These are phyloP conservation scores for Yamadazyma diospyri DNA, from an alignment of 1,139 yeast species.

Conservation along the genomic window DNA sequence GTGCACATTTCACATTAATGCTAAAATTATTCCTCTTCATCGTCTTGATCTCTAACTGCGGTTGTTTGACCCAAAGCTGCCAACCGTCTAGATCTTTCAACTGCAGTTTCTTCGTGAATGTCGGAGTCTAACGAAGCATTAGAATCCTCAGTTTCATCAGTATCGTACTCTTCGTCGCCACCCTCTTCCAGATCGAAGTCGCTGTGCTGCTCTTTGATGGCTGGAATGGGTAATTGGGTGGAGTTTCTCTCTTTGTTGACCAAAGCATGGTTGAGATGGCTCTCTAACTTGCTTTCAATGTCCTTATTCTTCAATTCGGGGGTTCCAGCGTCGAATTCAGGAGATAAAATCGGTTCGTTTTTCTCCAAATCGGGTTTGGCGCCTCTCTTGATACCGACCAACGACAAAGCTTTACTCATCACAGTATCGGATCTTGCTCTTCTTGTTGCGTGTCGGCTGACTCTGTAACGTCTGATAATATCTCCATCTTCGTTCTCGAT, in stretches of 20 bases:
- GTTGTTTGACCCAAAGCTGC: slow-evolving; percentile 70
- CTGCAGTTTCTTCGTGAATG: slow-evolving; percentile 54
- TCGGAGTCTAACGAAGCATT: slow-evolving; percentile 16
- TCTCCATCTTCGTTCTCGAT: slow-evolving; percentile 94
- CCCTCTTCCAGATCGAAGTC: slow-evolving; percentile 11
- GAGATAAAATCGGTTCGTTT: slow-evolving; percentile 10
- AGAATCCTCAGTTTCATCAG: slow-evolving; percentile 16
- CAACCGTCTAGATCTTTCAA: slow-evolving; percentile 71
- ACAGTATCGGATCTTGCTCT: slow-evolving; percentile 30
- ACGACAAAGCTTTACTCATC: slow-evolving; percentile 44
- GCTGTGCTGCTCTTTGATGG: slow-evolving; percentile 10
- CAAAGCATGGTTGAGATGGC: slow-evolving; percentile 24
- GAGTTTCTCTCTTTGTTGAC: slow-evolving; percentile 9
- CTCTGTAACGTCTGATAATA: slow-evolving; percentile 73
- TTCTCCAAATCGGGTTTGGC: slow-evolving; percentile 12
- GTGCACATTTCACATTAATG: no score
- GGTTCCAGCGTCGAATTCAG: slow-evolving; percentile 20
- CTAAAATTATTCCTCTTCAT: slow-evolving; percentile 54
- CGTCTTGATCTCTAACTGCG: slow-evolving; percentile 42
- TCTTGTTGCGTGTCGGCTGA: slow-evolving; percentile 47
- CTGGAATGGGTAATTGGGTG: slow-evolving; percentile 13
- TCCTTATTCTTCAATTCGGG: slow-evolving; percentile 18
- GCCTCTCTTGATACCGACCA: slow-evolving; percentile 43
- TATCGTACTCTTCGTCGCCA: slow-evolving; percentile 4
- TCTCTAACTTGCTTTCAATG: slow-evolving; percentile 24